Evolutionary conservation across 306 rosid species (phyloP).

Genomic region (Dicorynia guianensis): DNA sequence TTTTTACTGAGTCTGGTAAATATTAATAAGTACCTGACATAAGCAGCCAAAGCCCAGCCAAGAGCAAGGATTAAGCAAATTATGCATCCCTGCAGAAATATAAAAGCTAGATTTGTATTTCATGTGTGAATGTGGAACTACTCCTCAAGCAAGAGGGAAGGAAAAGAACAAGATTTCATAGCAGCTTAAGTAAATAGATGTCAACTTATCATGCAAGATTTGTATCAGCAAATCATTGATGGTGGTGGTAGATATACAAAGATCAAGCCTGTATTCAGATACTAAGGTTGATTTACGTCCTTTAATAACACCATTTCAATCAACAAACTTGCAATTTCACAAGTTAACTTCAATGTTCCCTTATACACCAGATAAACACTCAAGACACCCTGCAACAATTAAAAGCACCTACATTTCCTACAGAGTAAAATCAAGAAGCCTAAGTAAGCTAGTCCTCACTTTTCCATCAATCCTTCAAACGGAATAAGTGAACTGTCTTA

Average conservation of each 20-base stretch:
- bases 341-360: conserved; percentile 16
- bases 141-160: not conserved
- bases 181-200: conserved; percentile 13
- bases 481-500: not conserved
- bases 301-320: conserved; percentile 31
- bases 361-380: not conserved
- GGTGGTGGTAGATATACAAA: not conserved
- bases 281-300: conserved; percentile 17
- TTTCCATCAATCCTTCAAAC: not conserved
- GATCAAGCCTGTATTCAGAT: not conserved
- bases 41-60: conserved; percentile 94
- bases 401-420: not conserved
- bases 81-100: conserved; percentile 72
- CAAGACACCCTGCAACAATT: not conserved
- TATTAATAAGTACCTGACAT: conserved; percentile 72
- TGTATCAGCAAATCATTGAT: conserved; percentile 24
- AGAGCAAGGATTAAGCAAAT: conserved; percentile 81
- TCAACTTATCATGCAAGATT: conserved; percentile 25
- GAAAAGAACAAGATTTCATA: conserved; percentile 27
- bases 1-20: conserved; percentile 12
- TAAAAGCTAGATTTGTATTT: conserved; percentile 10
- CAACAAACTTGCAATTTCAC: conserved; percentile 29
- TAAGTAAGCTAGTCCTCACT: not conserved
- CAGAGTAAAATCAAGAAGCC: not conserved
- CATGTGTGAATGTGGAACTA: not conserved